Evolutionary conservation across 257 asterid genomes (phyloP).

Genomic region (Cinchona pubescens): DNA sequence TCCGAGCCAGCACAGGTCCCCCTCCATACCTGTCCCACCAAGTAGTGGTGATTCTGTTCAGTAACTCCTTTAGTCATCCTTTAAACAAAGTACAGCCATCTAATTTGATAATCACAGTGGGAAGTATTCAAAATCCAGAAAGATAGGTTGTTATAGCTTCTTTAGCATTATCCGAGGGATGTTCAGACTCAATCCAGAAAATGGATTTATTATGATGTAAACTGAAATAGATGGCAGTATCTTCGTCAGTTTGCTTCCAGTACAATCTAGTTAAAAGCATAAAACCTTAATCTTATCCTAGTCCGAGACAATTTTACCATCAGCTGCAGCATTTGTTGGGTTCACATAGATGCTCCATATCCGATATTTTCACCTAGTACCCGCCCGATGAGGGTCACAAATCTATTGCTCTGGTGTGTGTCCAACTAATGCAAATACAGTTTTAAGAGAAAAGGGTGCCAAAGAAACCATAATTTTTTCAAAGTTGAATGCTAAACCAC

Average conservation of each 20-base stretch:
- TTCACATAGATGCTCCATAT: not conserved
- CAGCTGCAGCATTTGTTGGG: not conserved
- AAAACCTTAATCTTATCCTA: not conserved
- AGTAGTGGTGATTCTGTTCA: conserved; percentile 12
- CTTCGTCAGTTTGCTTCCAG: not conserved
- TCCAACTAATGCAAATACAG: no score
- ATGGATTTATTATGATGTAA: not conserved
- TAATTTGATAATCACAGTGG: not conserved
- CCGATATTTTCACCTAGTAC: not conserved
- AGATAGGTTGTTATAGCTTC: not conserved
- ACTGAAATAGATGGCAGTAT: not conserved
- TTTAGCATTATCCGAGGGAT: not conserved
- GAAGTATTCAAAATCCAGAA: not conserved
- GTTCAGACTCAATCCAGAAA: not conserved
- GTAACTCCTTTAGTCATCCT: not conserved
- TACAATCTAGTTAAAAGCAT: not conserved
- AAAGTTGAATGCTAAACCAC: not conserved
- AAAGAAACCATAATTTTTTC: not conserved
- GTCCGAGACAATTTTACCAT: not conserved
- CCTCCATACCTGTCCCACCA: conserved; percentile 88
- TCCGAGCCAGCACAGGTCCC: conserved; percentile 85
- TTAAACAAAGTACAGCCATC: not conserved
- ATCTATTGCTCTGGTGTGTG: not conserved
- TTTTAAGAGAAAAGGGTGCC: no score
- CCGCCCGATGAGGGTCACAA: not conserved